phyloP scores from a whole-genome alignment of 192 early-diverging fungal genomes.

The Coemansia guatemalensis region DNA sequence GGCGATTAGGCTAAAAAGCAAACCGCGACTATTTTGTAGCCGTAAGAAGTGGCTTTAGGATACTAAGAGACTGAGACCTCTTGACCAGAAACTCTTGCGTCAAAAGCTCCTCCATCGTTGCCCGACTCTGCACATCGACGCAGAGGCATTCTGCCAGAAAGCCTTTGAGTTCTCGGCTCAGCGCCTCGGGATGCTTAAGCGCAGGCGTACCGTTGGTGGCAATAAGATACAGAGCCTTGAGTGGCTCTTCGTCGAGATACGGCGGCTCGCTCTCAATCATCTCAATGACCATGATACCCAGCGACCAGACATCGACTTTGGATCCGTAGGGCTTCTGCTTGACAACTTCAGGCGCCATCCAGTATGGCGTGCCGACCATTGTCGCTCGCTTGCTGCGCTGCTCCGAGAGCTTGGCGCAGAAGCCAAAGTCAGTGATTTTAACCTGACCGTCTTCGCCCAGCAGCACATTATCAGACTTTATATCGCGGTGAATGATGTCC shows the following conservation, averaged over 20 bases:
- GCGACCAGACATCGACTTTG: slow-evolving; percentile 88
- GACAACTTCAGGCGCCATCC: slow-evolving; percentile 86
- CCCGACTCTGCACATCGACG: slow-evolving; percentile 83
- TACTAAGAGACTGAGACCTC: slow-evolving; percentile 35
- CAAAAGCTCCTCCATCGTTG: slow-evolving; percentile 74
- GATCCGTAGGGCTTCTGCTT: slow-evolving; percentile 77
- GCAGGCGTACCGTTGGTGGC: slow-evolving; percentile 95
- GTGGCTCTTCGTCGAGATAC: slow-evolving; percentile 91
- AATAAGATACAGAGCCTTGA: slow-evolving; percentile 94
- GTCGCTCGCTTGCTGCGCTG: slow-evolving; percentile 82
- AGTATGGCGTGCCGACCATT: slow-evolving; percentile 88
- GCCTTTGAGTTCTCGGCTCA: slow-evolving; percentile 76
- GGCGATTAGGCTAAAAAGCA: not conserved
- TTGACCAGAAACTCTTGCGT: slow-evolving; percentile 63
- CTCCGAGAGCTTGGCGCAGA: slow-evolving; percentile 88
- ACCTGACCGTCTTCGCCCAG: slow-evolving; percentile 78
- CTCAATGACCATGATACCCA: slow-evolving; percentile 97
- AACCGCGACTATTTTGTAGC: slow-evolving; percentile 11
- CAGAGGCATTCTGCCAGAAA: slow-evolving; percentile 87
- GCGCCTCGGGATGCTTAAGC: slow-evolving; percentile 79
- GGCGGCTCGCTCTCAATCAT: slow-evolving; percentile 98
- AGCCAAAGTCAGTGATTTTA: slow-evolving; percentile 94
- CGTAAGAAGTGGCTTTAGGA: slow-evolving; percentile 36
- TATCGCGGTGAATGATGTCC: slow-evolving; percentile 89
- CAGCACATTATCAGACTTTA: slow-evolving; percentile 88